Conservation (phyloP, 2,329 filamentous ascomycete genomes). For the Aspergillus oerlinghausenensis region DNA sequence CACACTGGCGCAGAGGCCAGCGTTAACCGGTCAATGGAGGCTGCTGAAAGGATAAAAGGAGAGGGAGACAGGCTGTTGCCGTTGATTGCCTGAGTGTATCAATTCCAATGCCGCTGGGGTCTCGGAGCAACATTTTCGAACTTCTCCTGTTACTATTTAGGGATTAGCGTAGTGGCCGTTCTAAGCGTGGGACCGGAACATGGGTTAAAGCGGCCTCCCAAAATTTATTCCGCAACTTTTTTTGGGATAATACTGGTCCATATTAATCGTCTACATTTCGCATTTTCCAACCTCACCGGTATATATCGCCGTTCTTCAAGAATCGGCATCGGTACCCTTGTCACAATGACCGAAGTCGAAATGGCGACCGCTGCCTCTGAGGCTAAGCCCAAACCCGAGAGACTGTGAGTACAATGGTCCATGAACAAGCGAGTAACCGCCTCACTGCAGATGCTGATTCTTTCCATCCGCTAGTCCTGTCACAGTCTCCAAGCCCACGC, state of each 20-base stretch:
- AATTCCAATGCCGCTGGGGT: slow-evolving; percentile 7
- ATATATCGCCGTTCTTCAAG: background rate
- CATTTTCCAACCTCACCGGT: background rate
- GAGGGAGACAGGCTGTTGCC: slow-evolving; percentile 17
- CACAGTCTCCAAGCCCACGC: slow-evolving; percentile 73
- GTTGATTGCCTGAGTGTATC: slow-evolving; percentile 7
- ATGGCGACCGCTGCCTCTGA: slow-evolving; percentile 20
- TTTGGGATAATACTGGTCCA: slow-evolving; percentile 11
- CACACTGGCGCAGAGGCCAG: slow-evolving; percentile 31
- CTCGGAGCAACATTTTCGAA: slow-evolving; percentile 21
- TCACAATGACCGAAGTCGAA: slow-evolving; percentile 26
- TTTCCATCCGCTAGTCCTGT: slow-evolving; percentile 42
- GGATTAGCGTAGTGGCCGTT: slow-evolving; percentile 18
- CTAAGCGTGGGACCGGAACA: slow-evolving; percentile 17
- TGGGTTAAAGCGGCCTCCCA: slow-evolving; percentile 24
- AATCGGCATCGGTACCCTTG: background rate
- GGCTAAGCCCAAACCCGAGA: slow-evolving; percentile 31
- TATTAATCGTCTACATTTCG: slow-evolving; percentile 5
- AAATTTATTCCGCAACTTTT: slow-evolving; percentile 30
- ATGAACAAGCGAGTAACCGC: slow-evolving; percentile 13
- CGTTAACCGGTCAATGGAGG: slow-evolving; percentile 23
- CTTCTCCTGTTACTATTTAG: slow-evolving; percentile 15
- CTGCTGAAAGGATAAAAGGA: slow-evolving; percentile 9
- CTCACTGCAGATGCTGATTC: background rate
- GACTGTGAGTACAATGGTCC: slow-evolving; percentile 31